These are phyloP conservation scores for Sonneratia alba DNA, from an alignment of 345 rosid genomes.

Conservation along the genomic window DNA sequence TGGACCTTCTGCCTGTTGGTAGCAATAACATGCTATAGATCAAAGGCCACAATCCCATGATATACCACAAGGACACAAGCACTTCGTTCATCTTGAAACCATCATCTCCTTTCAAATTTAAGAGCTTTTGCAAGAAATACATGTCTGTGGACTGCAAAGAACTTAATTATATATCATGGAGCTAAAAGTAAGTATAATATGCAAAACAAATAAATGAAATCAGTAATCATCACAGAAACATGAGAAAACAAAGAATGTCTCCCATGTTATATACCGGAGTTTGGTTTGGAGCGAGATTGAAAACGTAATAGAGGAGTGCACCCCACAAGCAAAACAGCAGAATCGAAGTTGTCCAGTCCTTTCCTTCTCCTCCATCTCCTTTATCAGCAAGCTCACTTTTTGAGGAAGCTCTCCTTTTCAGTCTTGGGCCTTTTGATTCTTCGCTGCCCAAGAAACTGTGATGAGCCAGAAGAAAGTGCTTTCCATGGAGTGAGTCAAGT, in stretches of 20 bases:
- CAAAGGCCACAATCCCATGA: slow-evolving; percentile 89
- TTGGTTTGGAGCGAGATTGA: slow-evolving; percentile 64
- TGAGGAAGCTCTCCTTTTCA: slow-evolving; percentile 2
- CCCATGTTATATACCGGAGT: slow-evolving; percentile 40
- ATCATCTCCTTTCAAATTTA: slow-evolving; percentile 67
- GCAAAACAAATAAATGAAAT: background rate
- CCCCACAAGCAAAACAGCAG: slow-evolving; percentile 66
- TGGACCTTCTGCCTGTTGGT: slow-evolving; percentile 78
- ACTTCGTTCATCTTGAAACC: slow-evolving; percentile 81
- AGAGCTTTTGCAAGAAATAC: slow-evolving; percentile 75
- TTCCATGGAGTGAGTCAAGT: slow-evolving; percentile 1
- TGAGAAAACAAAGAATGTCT: background rate
- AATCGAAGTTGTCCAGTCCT: slow-evolving; percentile 71
- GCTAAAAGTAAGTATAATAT: background rate
- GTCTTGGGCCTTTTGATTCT: background rate
- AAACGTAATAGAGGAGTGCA: slow-evolving; percentile 64
- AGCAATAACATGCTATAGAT: slow-evolving; percentile 69
- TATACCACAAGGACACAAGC: slow-evolving; percentile 71
- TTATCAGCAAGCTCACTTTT: background rate
- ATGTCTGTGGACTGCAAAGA: slow-evolving; percentile 60
- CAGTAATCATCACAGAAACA: background rate
- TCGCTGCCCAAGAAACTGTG: background rate
- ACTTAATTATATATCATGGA: background rate
- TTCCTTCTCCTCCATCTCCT: slow-evolving; percentile 21
- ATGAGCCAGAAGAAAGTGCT: background rate